Conservation (phyloP, 2,329 filamentous ascomycete species). For the Pleoardoris graminearum region DNA sequence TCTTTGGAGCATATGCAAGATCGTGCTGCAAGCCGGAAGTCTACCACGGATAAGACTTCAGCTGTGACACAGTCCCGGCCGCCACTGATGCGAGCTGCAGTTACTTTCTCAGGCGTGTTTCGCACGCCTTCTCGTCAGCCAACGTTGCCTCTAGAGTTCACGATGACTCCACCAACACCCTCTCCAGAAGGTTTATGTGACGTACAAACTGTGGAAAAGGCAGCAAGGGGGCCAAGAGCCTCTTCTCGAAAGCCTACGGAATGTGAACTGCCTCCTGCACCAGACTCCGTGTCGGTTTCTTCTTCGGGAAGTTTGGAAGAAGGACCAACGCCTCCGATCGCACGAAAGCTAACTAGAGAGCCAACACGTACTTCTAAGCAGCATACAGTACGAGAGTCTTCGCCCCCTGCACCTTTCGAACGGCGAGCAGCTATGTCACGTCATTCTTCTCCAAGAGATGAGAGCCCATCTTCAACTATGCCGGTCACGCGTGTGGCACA, state of each 20-base stretch:
- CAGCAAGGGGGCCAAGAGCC: neutral
- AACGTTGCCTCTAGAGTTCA: neutral
- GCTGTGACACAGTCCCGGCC: neutral
- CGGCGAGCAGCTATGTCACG: neutral
- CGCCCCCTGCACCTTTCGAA: neutral
- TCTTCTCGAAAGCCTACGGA: neutral
- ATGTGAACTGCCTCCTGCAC: neutral
- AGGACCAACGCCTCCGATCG: neutral
- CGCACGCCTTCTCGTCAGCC: slow-evolving; percentile 8
- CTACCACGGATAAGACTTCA: neutral
- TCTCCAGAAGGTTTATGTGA: neutral
- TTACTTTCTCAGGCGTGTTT: neutral
- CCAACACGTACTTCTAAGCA: slow-evolving; percentile 6
- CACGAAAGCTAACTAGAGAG: neutral
- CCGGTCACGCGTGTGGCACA: slow-evolving; percentile 1
- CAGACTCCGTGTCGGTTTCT: neutral
- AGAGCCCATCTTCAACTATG: neutral
- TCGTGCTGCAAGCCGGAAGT: slow-evolving; percentile 2
- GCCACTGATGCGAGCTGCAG: slow-evolving; percentile 1
- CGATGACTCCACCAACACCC: neutral
- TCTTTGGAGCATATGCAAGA: slow-evolving; percentile 9
- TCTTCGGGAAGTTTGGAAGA: neutral
- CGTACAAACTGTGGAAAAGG: neutral
- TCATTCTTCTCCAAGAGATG: neutral
- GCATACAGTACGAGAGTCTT: neutral